Percentiles rank a stretch among this genome's conserved stretches.
These are phyloP conservation scores for Penicillium hesseltinei DNA, from an alignment of 2,329 filamentous ascomycete species.

Conservation along the genomic window DNA sequence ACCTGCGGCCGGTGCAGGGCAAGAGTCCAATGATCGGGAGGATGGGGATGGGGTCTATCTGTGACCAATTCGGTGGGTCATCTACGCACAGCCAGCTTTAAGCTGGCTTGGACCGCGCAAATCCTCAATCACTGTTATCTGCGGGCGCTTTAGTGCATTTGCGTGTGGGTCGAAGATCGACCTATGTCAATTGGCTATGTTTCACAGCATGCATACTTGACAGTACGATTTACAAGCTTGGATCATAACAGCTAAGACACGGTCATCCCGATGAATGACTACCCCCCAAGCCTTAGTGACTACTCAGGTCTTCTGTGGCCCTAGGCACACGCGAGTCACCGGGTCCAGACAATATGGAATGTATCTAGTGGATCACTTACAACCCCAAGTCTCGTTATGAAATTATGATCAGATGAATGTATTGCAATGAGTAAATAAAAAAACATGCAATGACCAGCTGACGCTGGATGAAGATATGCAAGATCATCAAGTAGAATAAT, in stretches of 20 bases:
- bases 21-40: slow-evolving; percentile 13
- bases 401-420: slow-evolving; percentile 4
- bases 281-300: not conserved
- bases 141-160: not conserved
- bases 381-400: not conserved
- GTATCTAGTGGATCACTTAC: not conserved
- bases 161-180: not conserved
- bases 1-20: not conserved
- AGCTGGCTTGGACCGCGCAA: not conserved
- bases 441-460: slow-evolving; percentile 10
- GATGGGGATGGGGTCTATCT: slow-evolving; percentile 35
- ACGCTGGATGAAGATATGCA: slow-evolving; percentile 19
- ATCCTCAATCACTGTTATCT: not conserved
- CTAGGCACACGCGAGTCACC: not conserved
- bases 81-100: not conserved
- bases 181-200: slow-evolving; percentile 1
- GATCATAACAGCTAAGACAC: not conserved
- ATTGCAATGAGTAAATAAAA: not conserved
- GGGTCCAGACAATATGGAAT: not conserved
- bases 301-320: not conserved
- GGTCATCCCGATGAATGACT: not conserved
- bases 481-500: slow-evolving; percentile 24
- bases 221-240: not conserved
- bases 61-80: slow-evolving; percentile 18
- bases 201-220: not conserved